These are phyloP conservation scores for Orbilia blumenaviensis DNA, from an alignment of 2,329 filamentous ascomycete genomes.

Conservation along the genomic window DNA sequence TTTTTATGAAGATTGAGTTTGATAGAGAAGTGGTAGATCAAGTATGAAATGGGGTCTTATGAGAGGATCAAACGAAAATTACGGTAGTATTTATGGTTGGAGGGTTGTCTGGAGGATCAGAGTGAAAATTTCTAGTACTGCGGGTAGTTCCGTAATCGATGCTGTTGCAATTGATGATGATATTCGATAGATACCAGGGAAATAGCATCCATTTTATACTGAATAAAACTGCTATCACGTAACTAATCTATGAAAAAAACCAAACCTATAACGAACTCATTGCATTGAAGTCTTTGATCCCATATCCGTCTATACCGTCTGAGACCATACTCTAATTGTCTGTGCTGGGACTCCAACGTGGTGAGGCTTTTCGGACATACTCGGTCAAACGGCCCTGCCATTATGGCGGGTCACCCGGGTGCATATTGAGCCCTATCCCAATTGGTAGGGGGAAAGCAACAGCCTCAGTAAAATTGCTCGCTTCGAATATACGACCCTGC, in stretches of 20 bases:
- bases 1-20: not conserved
- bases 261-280: not conserved
- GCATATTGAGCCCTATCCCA: not conserved
- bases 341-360: not conserved
- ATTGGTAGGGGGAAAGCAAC: not conserved
- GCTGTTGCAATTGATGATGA: too few relatives aligned
- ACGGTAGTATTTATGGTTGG: too few relatives aligned
- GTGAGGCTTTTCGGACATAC: not conserved
- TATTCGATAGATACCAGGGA: too few relatives aligned
- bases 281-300: not conserved
- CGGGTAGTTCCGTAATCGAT: too few relatives aligned
- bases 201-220: too few relatives aligned
- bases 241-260: too few relatives aligned
- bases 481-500: not conserved
- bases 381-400: slow-evolving; percentile 21
- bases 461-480: not conserved
- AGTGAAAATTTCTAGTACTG: not conserved
- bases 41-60: too few relatives aligned
- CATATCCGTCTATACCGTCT: not conserved
- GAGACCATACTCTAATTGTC: not conserved
- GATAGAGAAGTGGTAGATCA: too few relatives aligned
- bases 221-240: too few relatives aligned
- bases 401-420: slow-evolving; percentile 10
- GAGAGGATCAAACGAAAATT: too few relatives aligned
- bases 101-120: too few relatives aligned